Conservation (phyloP, 805 yeast species). For the Candida tibetensis region DNA sequence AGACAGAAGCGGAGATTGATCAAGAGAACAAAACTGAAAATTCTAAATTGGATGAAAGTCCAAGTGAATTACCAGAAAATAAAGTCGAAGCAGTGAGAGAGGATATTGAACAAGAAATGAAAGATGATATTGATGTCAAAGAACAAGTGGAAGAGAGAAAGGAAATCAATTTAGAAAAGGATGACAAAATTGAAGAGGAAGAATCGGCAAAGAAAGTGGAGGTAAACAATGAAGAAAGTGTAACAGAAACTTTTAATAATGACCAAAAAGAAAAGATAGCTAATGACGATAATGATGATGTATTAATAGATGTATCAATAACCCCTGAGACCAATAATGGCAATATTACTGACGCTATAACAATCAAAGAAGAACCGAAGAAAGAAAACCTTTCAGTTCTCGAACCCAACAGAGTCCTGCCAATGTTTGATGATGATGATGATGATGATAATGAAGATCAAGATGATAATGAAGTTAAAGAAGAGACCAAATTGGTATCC, state of each 20-base stretch:
- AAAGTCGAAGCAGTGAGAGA: background rate
- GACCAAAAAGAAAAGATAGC: background rate
- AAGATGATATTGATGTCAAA: background rate
- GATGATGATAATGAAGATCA: constrained; percentile 8
- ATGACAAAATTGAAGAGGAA: constrained; percentile 3
- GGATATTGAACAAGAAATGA: background rate
- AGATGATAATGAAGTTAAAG: constrained; percentile 4
- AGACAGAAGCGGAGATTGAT: constrained; percentile 11
- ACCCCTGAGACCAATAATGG: background rate
- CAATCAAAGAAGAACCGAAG: constrained; percentile 1
- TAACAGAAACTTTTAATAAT: background rate
- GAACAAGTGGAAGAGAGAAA: constrained; percentile 11
- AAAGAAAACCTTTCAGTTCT: background rate
- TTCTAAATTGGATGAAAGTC: too few relatives aligned
- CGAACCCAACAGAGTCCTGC: background rate
- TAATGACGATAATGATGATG: constrained; percentile 1
- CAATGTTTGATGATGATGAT: background rate
- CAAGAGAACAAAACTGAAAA: background rate
- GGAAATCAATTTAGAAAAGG: constrained; percentile 4
- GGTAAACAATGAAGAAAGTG: background rate
- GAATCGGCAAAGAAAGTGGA: background rate
- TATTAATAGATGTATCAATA: too few relatives aligned
- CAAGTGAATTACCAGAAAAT: background rate
- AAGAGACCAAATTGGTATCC: constrained; percentile 7
- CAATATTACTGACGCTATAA: background rate